A percentile compares a stretch with the other conserved stretches of the same genome.
These are phyloP conservation scores for Neurospora discreta DNA, from an alignment of 495 filamentous ascomycete genomes.

Conservation along the genomic window DNA sequence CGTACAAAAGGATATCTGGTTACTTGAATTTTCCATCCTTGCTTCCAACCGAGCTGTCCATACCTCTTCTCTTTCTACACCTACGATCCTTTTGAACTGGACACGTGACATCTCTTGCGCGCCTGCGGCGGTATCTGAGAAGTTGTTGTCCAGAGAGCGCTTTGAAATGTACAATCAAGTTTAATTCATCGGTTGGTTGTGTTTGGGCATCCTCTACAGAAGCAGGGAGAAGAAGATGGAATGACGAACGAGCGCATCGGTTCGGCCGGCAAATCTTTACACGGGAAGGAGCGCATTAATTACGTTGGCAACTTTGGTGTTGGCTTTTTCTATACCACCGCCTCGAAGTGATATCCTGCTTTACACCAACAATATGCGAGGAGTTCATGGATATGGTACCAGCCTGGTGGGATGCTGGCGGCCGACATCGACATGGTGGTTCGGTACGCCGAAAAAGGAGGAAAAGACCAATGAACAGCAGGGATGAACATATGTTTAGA, in stretches of 20 bases:
- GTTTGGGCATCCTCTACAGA: not conserved
- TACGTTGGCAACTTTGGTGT: not conserved
- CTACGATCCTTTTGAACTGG: not conserved
- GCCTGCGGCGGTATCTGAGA: not conserved
- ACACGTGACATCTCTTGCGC: not conserved
- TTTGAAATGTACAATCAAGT: not conserved
- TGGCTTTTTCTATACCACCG: not conserved
- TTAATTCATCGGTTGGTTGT: not conserved
- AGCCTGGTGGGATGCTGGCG: not conserved
- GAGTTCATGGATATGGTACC: not conserved
- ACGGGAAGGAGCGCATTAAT: not conserved
- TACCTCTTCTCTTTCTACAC: not conserved
- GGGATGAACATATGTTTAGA: not conserved
- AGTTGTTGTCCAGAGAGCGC: not conserved
- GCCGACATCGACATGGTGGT: not conserved
- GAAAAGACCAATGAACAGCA: not conserved
- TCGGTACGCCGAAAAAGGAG: not conserved
- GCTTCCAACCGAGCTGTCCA: constrained; percentile 2
- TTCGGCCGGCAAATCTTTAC: not conserved
- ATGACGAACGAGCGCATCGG: not conserved
- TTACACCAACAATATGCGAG: not conserved
- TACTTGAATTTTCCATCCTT: not conserved
- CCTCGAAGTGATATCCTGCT: not conserved
- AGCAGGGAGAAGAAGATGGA: not conserved
- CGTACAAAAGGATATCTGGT: not conserved